phyloP scores from a whole-genome alignment of 495 filamentous ascomycete genomes.

The Penicillium angulare region DNA sequence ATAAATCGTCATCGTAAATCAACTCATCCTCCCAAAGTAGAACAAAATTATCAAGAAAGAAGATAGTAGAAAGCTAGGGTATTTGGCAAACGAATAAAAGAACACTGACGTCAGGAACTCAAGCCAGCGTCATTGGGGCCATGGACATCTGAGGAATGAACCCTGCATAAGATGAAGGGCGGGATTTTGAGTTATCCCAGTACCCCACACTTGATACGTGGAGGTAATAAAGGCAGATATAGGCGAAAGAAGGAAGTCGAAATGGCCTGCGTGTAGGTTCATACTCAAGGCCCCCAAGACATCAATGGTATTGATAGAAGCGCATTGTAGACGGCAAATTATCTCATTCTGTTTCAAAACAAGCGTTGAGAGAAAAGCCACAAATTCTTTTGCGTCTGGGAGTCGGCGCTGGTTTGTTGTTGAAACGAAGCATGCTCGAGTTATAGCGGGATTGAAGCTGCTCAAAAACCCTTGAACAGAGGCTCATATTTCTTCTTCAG shows the following conservation, averaged over 20 bases:
- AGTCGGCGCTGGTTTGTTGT: slow-evolving; percentile 2
- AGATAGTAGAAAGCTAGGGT: not conserved
- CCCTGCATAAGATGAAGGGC: not conserved
- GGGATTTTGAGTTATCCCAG: not conserved
- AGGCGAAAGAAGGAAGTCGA: not conserved
- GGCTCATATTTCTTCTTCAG: slow-evolving; percentile 72
- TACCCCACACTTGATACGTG: not conserved
- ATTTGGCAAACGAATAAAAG: not conserved
- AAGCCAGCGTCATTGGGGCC: not conserved
- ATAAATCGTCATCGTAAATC: not conserved
- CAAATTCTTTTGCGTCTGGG: not conserved
- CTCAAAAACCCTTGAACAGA: slow-evolving; percentile 77
- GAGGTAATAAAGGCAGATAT: not conserved
- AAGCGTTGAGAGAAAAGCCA: not conserved
- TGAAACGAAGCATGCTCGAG: slow-evolving; percentile 13
- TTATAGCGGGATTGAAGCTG: not conserved
- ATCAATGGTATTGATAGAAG: not conserved
- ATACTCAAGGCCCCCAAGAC: not conserved
- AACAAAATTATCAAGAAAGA: not conserved
- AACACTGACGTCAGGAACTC: not conserved
- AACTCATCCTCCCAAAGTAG: too few relatives aligned
- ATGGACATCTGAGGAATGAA: not conserved
- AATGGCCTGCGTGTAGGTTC: not conserved
- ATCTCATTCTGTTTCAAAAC: not conserved
- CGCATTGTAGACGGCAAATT: too few relatives aligned